phyloP scores from a whole-genome alignment of 2,329 filamentous ascomycete genomes.

The Aspergillus melleus region DNA sequence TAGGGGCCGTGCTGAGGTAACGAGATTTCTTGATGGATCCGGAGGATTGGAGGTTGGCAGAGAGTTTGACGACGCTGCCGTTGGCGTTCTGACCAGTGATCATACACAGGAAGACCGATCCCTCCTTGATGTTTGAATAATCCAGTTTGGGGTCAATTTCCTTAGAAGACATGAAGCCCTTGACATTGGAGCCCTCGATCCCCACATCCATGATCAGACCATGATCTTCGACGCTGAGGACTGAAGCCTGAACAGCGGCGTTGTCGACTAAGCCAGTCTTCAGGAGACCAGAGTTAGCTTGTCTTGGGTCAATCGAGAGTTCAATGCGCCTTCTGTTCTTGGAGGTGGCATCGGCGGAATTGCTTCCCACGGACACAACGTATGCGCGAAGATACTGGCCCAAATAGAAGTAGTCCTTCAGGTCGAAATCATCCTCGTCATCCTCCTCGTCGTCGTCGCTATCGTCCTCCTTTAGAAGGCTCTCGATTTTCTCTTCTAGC shows the following conservation, averaged over 20 bases:
- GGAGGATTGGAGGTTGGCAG: constrained; percentile 68
- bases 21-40: constrained; percentile 66
- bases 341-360: constrained; percentile 47
- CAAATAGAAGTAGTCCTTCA: constrained; percentile 72
- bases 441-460: constrained; percentile 56
- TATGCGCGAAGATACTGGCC: constrained; percentile 88
- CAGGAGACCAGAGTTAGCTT: constrained; percentile 73
- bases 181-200: constrained; percentile 65
- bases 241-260: constrained; percentile 79
- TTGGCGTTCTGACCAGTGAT: constrained; percentile 73
- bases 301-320: constrained; percentile 75
- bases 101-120: constrained; percentile 80
- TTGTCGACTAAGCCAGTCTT: constrained; percentile 73
- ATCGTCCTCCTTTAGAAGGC: constrained; percentile 60
- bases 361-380: constrained; percentile 74
- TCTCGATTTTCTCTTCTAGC: constrained; percentile 74
- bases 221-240: constrained; percentile 92
- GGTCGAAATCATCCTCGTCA: constrained; percentile 63
- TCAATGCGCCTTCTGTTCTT: constrained; percentile 81
- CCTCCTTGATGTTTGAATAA: constrained; percentile 72
- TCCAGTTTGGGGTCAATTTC: constrained; percentile 70
- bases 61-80: constrained; percentile 84
- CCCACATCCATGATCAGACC: constrained; percentile 92
- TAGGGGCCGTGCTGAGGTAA: constrained; percentile 73
- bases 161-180: constrained; percentile 82